Percentiles rank a stretch among this genome's conserved stretches.
Conservation (phyloP, 768 basidiomycete species). For the Russula foetens region DNA sequence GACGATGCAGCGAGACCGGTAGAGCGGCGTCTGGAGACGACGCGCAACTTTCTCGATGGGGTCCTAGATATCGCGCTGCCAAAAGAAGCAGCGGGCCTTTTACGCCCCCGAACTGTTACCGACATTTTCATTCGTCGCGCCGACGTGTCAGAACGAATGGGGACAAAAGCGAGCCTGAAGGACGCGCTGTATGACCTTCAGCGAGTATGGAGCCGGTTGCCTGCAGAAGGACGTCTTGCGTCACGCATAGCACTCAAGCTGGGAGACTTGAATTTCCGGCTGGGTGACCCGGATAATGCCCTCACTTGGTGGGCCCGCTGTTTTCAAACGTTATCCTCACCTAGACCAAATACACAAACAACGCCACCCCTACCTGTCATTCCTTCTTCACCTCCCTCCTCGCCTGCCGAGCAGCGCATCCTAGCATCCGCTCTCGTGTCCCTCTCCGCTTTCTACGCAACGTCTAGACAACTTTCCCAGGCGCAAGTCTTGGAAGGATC, state of each 20-base stretch:
- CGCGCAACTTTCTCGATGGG: conserved; percentile 44
- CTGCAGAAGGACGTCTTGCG: conserved; percentile 34
- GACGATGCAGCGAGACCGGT: conserved; percentile 22
- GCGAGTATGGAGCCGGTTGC: conserved; percentile 44
- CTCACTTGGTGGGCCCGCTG: conserved; percentile 62
- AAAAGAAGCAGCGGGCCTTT: conserved; percentile 30
- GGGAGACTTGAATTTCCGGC: conserved; percentile 52
- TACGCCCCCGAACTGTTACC: conserved; percentile 43
- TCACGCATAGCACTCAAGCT: conserved; percentile 56
- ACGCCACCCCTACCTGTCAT: conserved; percentile 23
- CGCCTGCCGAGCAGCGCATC: conserved; percentile 57
- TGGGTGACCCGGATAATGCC: conserved; percentile 47
- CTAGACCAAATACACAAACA: conserved; percentile 25
- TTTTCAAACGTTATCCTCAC: conserved; percentile 33
- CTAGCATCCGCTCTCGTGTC: conserved; percentile 56
- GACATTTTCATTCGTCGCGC: conserved; percentile 52
- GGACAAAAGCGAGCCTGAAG: conserved; percentile 38
- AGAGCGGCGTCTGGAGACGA: conserved; percentile 46
- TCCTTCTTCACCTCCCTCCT: conserved; percentile 38
- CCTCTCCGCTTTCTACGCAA: conserved; percentile 63
- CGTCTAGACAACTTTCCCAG: conserved; percentile 43
- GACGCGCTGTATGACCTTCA: conserved; percentile 52
- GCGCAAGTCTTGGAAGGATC: conserved; percentile 52
- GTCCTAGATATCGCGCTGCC: conserved; percentile 41
- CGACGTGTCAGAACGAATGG: conserved; percentile 52